A percentile compares a stretch with the other conserved stretches of the same genome.
phyloP scores from a whole-genome alignment of 23 red algal species.

The Cyanidioschyzon merolae region DNA sequence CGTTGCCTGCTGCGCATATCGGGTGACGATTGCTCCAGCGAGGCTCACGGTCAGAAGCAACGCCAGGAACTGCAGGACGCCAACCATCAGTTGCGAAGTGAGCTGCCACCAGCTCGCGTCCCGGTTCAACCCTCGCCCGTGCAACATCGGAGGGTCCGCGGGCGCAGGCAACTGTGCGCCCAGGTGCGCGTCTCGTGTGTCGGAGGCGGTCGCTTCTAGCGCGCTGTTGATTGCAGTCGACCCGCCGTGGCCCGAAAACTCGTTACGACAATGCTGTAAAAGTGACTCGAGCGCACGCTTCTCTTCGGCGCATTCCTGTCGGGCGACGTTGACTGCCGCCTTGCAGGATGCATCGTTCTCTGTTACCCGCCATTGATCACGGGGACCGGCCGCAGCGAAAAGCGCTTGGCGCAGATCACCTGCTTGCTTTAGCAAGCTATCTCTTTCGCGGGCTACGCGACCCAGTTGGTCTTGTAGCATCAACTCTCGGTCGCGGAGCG shows the following conservation, averaged over 20 bases:
- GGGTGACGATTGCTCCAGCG: not conserved
- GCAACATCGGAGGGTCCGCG: too few species aligned
- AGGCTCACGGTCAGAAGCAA: not conserved
- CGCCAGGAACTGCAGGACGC: not conserved
- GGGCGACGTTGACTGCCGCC: not conserved
- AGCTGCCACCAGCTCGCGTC: too few species aligned
- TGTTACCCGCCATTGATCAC: not conserved
- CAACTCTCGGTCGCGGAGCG: not conserved
- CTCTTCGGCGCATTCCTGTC: not conserved
- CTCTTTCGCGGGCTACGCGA: not conserved
- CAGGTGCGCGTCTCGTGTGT: too few species aligned
- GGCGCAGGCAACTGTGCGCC: too few species aligned
- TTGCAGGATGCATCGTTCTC: not conserved
- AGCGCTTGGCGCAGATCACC: conserved; percentile 3
- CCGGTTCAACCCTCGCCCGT: too few species aligned
- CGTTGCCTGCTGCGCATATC: not conserved
- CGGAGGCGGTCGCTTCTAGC: too few species aligned
- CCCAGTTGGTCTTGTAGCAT: not conserved
- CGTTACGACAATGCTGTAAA: not conserved
- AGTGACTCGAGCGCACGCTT: not conserved
- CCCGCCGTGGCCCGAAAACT: not conserved
- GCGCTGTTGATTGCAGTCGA: too few species aligned
- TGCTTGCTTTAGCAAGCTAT: not conserved
- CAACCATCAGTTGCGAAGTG: too few species aligned
- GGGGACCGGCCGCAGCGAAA: not conserved